Evolutionary conservation across 805 yeast genomes (phyloP).

Genomic region (Hanseniaspora opuntiae): DNA sequence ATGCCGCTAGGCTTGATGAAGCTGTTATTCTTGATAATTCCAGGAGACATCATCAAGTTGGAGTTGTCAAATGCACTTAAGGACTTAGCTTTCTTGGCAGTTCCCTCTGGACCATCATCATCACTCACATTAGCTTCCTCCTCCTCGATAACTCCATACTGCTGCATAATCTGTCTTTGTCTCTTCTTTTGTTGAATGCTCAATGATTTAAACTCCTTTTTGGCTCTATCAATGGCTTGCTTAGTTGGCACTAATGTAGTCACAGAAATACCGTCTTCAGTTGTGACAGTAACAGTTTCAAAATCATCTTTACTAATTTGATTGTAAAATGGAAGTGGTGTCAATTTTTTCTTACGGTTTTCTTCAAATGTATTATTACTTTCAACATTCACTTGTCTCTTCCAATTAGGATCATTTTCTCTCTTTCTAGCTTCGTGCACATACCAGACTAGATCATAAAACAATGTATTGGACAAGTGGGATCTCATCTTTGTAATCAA

Average conservation of each 20-base stretch:
- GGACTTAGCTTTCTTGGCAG: background rate
- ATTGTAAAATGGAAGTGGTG: constrained; percentile 78
- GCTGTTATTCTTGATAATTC: background rate
- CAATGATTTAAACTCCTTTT: constrained; percentile 13
- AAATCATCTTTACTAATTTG: constrained; percentile 84
- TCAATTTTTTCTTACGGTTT: constrained; percentile 27
- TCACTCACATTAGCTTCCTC: background rate
- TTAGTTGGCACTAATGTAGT: constrained; percentile 82
- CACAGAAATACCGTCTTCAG: constrained; percentile 84
- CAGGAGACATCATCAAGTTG: background rate
- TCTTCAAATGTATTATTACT: constrained; percentile 22
- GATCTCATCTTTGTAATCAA: constrained; percentile 82
- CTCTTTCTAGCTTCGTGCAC: constrained; percentile 86
- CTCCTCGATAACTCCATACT: constrained; percentile 1
- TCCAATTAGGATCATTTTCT: constrained; percentile 30
- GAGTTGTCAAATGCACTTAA: background rate
- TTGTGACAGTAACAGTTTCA: constrained; percentile 68
- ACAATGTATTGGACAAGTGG: constrained; percentile 78
- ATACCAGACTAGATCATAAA: constrained; percentile 86
- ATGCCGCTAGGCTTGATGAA: background rate
- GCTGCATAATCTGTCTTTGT: constrained; percentile 6
- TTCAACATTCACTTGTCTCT: constrained; percentile 16
- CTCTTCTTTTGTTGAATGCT: background rate
- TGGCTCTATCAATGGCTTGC: constrained; percentile 41
- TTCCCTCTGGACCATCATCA: background rate